A percentile compares a stretch with the other conserved stretches of the same genome.
These are phyloP conservation scores for Fusarium aywerte DNA, from an alignment of 2,329 filamentous ascomycete species.

Conservation along the genomic window DNA sequence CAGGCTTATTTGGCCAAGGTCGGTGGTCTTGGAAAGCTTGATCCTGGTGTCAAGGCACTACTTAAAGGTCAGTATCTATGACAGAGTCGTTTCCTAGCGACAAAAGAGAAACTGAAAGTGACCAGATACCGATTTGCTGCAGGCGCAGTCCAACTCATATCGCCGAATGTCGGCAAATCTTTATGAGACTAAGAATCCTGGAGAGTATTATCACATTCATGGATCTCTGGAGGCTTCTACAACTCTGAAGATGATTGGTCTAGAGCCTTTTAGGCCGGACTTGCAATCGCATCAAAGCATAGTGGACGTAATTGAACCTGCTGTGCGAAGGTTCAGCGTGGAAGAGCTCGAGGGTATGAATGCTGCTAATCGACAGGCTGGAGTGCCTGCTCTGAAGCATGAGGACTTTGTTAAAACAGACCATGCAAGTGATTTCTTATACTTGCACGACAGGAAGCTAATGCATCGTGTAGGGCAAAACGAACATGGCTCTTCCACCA, in stretches of 20 bases:
- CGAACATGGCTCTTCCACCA: constrained; percentile 55
- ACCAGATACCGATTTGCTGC: constrained; percentile 75
- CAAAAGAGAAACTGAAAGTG: not conserved
- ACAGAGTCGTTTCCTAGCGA: accelerated
- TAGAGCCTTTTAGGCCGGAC: constrained; percentile 70
- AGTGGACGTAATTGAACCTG: constrained; percentile 67
- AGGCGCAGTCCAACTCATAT: constrained; percentile 77
- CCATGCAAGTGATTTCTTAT: constrained; percentile 45
- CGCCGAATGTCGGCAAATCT: constrained; percentile 78
- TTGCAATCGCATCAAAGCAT: constrained; percentile 69
- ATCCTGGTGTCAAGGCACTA: constrained; percentile 48
- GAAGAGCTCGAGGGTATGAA: constrained; percentile 70
- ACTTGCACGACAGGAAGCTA: not conserved
- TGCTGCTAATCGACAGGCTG: constrained; percentile 65
- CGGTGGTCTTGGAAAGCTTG: constrained; percentile 53
- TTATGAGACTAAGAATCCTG: constrained; percentile 72
- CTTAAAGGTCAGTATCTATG: constrained; percentile 45
- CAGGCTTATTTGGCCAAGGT: constrained; percentile 52
- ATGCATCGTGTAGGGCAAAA: constrained; percentile 55
- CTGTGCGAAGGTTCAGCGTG: constrained; percentile 65
- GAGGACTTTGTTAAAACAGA: constrained; percentile 68
- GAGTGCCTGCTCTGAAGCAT: constrained; percentile 67
- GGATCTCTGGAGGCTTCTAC: constrained; percentile 77
- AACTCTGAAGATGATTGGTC: constrained; percentile 75
- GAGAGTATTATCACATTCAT: constrained; percentile 80